Evolutionary conservation across 2,329 filamentous ascomycete genomes (phyloP).

Genomic region (Cordyceps fumosorosea): DNA sequence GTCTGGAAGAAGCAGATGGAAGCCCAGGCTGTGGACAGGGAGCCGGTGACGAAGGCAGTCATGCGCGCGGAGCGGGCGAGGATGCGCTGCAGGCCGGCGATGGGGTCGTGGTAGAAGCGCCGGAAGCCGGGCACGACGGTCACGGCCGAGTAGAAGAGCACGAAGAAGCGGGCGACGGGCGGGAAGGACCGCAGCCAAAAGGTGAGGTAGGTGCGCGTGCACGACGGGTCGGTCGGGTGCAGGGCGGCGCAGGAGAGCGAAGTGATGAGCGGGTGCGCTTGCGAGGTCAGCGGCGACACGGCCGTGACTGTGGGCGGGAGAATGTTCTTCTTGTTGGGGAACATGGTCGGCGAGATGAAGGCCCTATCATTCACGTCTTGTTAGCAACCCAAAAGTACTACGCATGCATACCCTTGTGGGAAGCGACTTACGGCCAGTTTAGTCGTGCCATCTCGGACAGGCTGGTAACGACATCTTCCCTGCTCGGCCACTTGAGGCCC

Average conservation of each 20-base stretch:
- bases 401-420: background rate
- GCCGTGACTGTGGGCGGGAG: constrained; percentile 59
- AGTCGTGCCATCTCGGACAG: constrained; percentile 74
- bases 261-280: constrained; percentile 80
- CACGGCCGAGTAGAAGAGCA: constrained; percentile 65
- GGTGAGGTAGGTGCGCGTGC: constrained; percentile 76
- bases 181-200: constrained; percentile 85
- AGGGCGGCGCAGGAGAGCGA: constrained; percentile 83
- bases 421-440: constrained; percentile 66
- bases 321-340: constrained; percentile 60
- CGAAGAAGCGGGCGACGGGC: constrained; percentile 67
- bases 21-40: constrained; percentile 83
- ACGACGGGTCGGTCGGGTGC: constrained; percentile 83
- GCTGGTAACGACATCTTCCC: constrained; percentile 71
- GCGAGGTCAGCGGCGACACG: constrained; percentile 71
- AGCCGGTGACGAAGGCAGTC: constrained; percentile 66
- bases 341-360: constrained; percentile 80
- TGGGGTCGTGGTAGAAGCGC: constrained; percentile 60
- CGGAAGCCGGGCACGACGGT: constrained; percentile 61
- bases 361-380: constrained; percentile 39
- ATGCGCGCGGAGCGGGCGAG: constrained; percentile 65
- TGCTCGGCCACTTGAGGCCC: constrained; percentile 64
- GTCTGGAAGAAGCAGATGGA: constrained; percentile 84
- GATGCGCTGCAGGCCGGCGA: constrained; percentile 59
- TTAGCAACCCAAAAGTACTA: background rate